A percentile compares a stretch with the other conserved stretches of the same genome.
Conservation (phyloP, 148 eudicot genomes). For the Arctostaphylos glauca region DNA sequence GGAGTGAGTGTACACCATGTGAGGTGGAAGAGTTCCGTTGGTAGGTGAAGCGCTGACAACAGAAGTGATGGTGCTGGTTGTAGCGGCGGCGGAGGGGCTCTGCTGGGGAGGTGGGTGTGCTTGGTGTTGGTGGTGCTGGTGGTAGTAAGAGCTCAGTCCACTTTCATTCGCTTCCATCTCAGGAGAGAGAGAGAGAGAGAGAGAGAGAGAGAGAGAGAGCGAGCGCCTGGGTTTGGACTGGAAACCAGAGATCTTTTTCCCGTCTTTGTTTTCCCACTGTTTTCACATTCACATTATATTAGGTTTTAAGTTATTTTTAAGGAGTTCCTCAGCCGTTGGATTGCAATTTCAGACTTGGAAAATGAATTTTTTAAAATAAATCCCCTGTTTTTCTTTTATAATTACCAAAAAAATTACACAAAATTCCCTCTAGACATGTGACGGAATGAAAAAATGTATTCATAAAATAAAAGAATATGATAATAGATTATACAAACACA, state of each 20-base stretch:
- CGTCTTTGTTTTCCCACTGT: not conserved
- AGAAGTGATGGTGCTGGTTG: slow-evolving; percentile 19
- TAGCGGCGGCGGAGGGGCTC: slow-evolving; percentile 18
- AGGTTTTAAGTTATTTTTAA: not conserved
- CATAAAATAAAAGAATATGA: too few species aligned
- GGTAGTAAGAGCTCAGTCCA: slow-evolving; percentile 54
- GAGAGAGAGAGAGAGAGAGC: not conserved
- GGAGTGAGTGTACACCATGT: slow-evolving; percentile 38
- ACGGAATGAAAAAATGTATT: too few species aligned
- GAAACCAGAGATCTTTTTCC: not conserved
- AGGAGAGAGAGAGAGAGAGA: slow-evolving; percentile 12
- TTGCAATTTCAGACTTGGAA: not conserved
- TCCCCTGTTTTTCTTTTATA: too few species aligned
- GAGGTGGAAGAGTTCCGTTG: slow-evolving; percentile 31
- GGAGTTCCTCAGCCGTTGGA: not conserved
- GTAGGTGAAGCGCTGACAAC: slow-evolving; percentile 21
- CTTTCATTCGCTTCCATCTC: slow-evolving; percentile 53
- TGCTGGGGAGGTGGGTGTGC: slow-evolving; percentile 20
- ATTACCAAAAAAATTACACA: too few species aligned
- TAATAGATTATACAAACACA: too few species aligned
- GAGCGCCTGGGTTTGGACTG: not conserved
- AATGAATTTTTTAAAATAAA: not conserved
- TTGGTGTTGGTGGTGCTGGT: slow-evolving; percentile 36
- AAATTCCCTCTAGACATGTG: too few species aligned
- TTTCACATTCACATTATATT: not conserved